Percentiles rank a stretch among this genome's conserved stretches.
Conservation (phyloP, 2,329 filamentous ascomycete genomes). For the Colletotrichum theobromicola region DNA sequence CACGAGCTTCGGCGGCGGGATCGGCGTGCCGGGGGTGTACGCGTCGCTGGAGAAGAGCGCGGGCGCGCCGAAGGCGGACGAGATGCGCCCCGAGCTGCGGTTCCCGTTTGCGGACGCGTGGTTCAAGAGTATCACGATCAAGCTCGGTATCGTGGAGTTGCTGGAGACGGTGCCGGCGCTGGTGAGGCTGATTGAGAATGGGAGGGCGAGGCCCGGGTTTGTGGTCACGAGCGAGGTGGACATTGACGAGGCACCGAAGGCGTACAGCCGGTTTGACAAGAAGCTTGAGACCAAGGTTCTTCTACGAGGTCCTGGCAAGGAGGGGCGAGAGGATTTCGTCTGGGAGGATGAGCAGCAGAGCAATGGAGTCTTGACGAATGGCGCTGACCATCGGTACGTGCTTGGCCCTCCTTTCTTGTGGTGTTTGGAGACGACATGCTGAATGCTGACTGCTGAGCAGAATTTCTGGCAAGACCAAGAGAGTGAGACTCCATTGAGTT, state of each 20-base stretch:
- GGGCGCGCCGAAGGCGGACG: slow-evolving; percentile 19
- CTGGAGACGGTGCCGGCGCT: slow-evolving; percentile 22
- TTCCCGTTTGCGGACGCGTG: slow-evolving; percentile 26
- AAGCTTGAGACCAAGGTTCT: slow-evolving; percentile 26
- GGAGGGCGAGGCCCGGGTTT: slow-evolving; percentile 30
- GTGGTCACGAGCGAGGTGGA: slow-evolving; percentile 28
- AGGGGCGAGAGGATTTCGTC: not conserved
- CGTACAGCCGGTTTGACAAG: slow-evolving; percentile 29
- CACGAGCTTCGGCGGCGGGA: slow-evolving; percentile 22
- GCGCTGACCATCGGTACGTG: not conserved
- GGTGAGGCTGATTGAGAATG: slow-evolving; percentile 28
- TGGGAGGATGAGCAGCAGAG: not conserved
- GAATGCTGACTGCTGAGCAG: not conserved
- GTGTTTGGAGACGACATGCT: not conserved
- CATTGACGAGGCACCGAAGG: slow-evolving; percentile 32
- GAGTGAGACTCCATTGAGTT: not conserved
- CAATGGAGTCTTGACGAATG: not conserved
- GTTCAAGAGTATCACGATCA: slow-evolving; percentile 18
- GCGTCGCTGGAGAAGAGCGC: slow-evolving; percentile 1
- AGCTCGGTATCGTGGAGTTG: slow-evolving; percentile 13
- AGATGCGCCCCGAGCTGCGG: slow-evolving; percentile 1
- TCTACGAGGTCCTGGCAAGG: not conserved
- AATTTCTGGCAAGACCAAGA: not conserved
- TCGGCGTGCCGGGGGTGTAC: slow-evolving; percentile 29
- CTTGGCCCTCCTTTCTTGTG: not conserved